Evolutionary conservation across 192 early-diverging fungal genomes (phyloP).

Genomic region (Funneliformis geosporum): DNA sequence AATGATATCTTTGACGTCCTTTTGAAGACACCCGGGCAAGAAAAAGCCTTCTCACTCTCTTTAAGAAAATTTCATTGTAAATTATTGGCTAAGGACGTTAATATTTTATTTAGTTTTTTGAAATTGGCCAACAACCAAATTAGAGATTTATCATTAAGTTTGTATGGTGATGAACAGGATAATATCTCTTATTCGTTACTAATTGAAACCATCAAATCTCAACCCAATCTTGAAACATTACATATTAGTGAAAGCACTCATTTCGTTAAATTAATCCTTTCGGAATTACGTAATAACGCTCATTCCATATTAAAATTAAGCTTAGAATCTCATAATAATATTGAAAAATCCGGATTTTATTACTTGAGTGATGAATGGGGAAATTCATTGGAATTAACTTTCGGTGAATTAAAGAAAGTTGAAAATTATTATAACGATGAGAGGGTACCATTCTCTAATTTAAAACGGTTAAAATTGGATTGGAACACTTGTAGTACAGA

Average conservation of each 20-base stretch:
- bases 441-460: background rate
- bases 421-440: background rate
- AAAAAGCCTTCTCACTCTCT: background rate
- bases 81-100: background rate
- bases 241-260: background rate
- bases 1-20: background rate
- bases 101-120: background rate
- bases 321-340: background rate
- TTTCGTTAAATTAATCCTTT: background rate
- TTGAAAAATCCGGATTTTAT: background rate
- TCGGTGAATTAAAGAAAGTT: background rate
- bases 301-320: background rate
- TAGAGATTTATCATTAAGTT: background rate
- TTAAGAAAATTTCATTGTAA: background rate
- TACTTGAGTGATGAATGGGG: background rate
- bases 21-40: background rate
- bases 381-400: background rate
- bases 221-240: background rate
- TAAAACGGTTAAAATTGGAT: background rate
- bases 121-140: background rate
- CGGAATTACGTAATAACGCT: background rate
- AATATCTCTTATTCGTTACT: background rate
- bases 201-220: background rate
- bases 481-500: background rate
- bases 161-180: background rate